Evolutionary conservation across 2,329 filamentous ascomycete species (phyloP).

Genomic region (Aspergillus brasiliensis): DNA sequence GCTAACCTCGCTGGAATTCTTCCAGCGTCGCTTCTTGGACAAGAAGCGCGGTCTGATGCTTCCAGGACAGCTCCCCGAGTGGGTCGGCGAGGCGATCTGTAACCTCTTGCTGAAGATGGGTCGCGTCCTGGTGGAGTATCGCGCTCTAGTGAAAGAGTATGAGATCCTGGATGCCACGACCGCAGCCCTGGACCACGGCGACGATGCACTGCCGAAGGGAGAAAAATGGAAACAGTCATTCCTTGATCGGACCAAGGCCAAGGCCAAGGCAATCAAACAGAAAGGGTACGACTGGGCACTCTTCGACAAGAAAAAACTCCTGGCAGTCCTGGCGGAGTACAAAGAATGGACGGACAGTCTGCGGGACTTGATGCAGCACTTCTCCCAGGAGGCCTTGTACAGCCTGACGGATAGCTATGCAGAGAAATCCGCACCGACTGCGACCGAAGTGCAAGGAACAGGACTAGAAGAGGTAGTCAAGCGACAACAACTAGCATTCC

Average conservation of each 20-base stretch:
- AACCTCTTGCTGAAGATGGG: constrained; percentile 1
- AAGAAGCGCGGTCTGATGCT: constrained; percentile 27
- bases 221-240: constrained; percentile 24
- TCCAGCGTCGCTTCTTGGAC: constrained; percentile 27
- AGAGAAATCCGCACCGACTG: neutral
- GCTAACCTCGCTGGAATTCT: constrained; percentile 27
- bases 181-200: neutral
- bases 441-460: constrained; percentile 22
- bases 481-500: constrained; percentile 23
- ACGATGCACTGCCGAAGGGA: constrained; percentile 3
- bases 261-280: constrained; percentile 26
- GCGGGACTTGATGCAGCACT: constrained; percentile 32
- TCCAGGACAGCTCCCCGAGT: constrained; percentile 18
- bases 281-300: constrained; percentile 35
- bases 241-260: constrained; percentile 26
- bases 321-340: constrained; percentile 27
- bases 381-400: constrained; percentile 28
- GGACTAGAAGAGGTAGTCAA: constrained; percentile 29
- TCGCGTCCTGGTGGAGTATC: neutral
- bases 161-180: neutral
- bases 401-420: constrained; percentile 12
- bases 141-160: neutral
- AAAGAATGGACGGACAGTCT: constrained; percentile 30
- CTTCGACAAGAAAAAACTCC: constrained; percentile 33
- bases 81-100: neutral